These are phyloP conservation scores for Lippia alba DNA, from an alignment of 305 asterid species.

Conservation along the genomic window DNA sequence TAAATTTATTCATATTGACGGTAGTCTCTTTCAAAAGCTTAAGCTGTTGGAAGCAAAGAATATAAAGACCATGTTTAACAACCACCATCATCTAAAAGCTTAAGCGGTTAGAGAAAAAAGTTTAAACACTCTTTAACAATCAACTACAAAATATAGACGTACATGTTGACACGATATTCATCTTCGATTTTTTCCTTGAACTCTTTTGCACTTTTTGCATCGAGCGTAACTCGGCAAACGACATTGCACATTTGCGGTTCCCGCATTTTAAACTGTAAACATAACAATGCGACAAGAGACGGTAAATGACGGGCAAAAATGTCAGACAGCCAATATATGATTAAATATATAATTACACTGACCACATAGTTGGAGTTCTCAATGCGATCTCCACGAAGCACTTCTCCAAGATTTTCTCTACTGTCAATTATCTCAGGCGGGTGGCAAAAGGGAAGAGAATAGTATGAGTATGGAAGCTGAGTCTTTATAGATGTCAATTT, in stretches of 20 bases:
- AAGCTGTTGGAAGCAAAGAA: too few species aligned
- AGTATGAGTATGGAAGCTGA: constrained; percentile 76
- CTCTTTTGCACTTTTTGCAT: constrained; percentile 56
- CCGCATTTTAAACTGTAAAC: constrained; percentile 72
- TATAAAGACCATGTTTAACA: too few species aligned
- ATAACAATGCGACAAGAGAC: constrained; percentile 21
- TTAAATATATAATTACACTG: constrained; percentile 33
- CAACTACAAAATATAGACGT: constrained; percentile 31
- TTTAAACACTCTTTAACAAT: too few species aligned
- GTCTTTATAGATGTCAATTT: constrained; percentile 73
- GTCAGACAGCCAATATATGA: not conserved
- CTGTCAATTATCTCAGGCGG: constrained; percentile 64
- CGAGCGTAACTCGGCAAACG: constrained; percentile 52
- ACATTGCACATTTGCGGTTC: constrained; percentile 73
- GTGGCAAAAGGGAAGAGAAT: constrained; percentile 64
- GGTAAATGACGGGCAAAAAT: constrained; percentile 19
- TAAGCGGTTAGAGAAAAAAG: not conserved
- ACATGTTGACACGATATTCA: constrained; percentile 79
- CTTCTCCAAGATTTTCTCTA: constrained; percentile 82
- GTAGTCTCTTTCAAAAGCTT: too few species aligned
- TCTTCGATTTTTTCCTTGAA: constrained; percentile 71
- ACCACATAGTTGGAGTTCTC: constrained; percentile 73
- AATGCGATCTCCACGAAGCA: constrained; percentile 82
- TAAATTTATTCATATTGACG: not conserved
- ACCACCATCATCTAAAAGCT: not conserved